Base-by-base conservation (phyloP, 768 basidiomycete genomes). In the Tulasnella calospora region DNA sequence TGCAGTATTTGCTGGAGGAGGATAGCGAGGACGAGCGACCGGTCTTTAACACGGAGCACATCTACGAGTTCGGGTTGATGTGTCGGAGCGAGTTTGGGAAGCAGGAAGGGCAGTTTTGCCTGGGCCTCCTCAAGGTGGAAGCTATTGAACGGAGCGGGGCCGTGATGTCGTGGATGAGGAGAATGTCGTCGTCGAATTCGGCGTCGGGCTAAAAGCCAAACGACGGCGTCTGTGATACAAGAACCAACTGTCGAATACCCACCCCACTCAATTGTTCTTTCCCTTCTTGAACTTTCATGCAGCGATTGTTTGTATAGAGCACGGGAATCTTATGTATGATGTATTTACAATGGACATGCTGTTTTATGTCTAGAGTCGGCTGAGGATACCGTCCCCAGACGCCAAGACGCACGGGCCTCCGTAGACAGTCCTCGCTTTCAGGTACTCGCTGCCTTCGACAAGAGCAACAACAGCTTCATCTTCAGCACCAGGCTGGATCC, bases 401-500 rank as follows among this genome's bases (percentile, higher is more conserved):
- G 91, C 89, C 73, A 96, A 88, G 51, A 96, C 87, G 83, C 95
- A 97, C 13, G 93, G 91, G 13, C 95, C 95, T 36, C 92, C 92
- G 82, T 89, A 90, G 73, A 96, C 88, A n/a, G 93, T 92, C 79
- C 87, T 87, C 82, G 90, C 90, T 44, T 86, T 84, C 33, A 78
- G 47, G 12, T 73, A 35, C n/a, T 46, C 55, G 33, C 33, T 78
- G n/a, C 44, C 88, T 55, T 89, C 87, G 83, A 96, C 90, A 81
- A 88, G 96, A 21, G 86, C 82, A 21, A 86, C 84, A 71, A 95
- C 93, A 3, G 84, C 84, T 21, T 86, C 87, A 81, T 94, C 91
- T 80, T 92, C 90, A 9, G 94, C 93, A 30, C 94, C 94, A 9
- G 95, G 95, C 83, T 97, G 95, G 40, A 96, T 88, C 95, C 95